Percentiles rank a stretch among this genome's conserved stretches.
phyloP scores from a whole-genome alignment of 2,329 filamentous ascomycete species.

The Leptographium lundbergii region DNA sequence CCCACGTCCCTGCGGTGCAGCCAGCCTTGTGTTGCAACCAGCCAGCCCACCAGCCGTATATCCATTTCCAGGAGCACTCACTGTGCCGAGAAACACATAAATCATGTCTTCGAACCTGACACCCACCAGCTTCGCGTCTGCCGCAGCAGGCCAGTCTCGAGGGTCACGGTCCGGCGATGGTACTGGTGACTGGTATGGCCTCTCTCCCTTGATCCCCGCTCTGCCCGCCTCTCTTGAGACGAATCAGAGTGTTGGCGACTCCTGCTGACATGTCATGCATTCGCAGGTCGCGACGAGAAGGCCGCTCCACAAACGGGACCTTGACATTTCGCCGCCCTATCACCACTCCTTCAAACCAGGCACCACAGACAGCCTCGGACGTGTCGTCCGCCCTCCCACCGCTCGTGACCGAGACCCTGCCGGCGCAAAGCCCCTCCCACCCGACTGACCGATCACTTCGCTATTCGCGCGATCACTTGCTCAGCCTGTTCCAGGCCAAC shows the following conservation, averaged over 20 bases:
- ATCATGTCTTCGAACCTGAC: slow-evolving; percentile 56
- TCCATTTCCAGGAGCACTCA: neutral
- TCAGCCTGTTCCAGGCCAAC: slow-evolving; percentile 53
- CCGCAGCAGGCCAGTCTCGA: slow-evolving; percentile 63
- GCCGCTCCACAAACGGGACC: slow-evolving; percentile 47
- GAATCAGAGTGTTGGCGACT: neutral
- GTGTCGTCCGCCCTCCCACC: slow-evolving; percentile 4
- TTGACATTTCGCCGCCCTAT: slow-evolving; percentile 53
- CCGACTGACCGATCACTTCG: slow-evolving; percentile 39
- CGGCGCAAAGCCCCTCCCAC: slow-evolving; percentile 22
- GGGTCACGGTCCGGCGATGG: slow-evolving; percentile 38
- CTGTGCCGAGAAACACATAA: slow-evolving; percentile 2
- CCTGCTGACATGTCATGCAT: neutral
- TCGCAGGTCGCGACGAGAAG: slow-evolving; percentile 45
- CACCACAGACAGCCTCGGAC: slow-evolving; percentile 10
- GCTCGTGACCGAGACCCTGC: slow-evolving; percentile 18
- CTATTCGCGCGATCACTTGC: slow-evolving; percentile 68
- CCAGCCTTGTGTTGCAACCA: neutral
- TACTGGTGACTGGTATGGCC: slow-evolving; percentile 10
- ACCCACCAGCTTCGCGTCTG: slow-evolving; percentile 73
- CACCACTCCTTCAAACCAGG: slow-evolving; percentile 36
- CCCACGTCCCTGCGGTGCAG: neutral
- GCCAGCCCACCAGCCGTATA: neutral
- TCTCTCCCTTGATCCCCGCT: neutral
- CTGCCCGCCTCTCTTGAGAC: neutral